Conservation (phyloP, 148 eudicot species). For the Chenopodium berlandieri region DNA sequence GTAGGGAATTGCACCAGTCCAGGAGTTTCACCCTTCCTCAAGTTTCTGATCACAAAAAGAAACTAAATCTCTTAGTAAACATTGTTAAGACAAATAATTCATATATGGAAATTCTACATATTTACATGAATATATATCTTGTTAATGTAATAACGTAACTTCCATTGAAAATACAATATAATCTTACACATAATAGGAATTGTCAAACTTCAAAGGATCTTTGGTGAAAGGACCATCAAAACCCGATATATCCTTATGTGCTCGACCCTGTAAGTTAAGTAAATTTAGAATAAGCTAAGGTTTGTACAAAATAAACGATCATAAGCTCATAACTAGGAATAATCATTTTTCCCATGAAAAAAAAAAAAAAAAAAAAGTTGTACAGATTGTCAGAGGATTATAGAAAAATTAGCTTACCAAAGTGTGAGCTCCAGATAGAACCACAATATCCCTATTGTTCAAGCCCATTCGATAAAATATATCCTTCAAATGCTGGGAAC, state of each 20-base stretch:
- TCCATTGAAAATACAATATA: background rate
- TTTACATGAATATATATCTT: background rate
- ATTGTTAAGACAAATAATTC: too few relatives aligned
- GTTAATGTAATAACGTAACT: background rate
- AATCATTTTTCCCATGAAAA: background rate
- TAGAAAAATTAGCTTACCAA: constrained; percentile 41
- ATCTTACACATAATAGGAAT: constrained; percentile 75
- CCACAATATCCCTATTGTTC: constrained; percentile 77
- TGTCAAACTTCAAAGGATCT: constrained; percentile 77
- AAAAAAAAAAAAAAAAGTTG: too few relatives aligned
- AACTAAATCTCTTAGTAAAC: background rate
- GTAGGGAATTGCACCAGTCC: constrained; percentile 77
- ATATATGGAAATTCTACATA: background rate
- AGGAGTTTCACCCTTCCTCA: constrained; percentile 48
- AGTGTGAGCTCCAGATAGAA: constrained; percentile 86
- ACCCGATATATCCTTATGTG: constrained; percentile 75
- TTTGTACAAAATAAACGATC: background rate
- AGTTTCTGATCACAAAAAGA: constrained; percentile 44
- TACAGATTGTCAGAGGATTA: background rate
- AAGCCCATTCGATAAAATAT: constrained; percentile 85
- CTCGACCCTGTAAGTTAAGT: constrained; percentile 52
- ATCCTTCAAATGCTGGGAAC: constrained; percentile 59
- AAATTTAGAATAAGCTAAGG: too few relatives aligned
- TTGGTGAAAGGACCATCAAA: constrained; percentile 82
- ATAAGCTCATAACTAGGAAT: background rate